Percentiles rank a stretch among this genome's conserved stretches.
Evolutionary conservation across 2,329 filamentous ascomycete species (phyloP).

Genomic region (Ceratocystis eucalypticola): DNA sequence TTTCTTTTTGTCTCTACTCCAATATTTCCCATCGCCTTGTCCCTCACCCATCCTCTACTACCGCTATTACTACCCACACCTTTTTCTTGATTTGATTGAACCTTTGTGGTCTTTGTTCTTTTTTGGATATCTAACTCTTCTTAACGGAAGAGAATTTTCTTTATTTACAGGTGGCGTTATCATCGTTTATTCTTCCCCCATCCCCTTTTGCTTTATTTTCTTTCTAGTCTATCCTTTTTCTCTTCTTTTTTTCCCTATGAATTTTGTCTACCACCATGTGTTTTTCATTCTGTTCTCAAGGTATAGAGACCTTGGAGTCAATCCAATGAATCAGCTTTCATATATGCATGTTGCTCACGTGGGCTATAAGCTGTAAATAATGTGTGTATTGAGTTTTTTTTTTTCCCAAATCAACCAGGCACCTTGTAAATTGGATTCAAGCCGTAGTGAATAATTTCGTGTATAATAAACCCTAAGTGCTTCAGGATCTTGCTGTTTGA

Average conservation of each 20-base stretch:
- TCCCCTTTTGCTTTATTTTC: slow-evolving; percentile 12
- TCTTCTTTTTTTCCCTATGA: slow-evolving; percentile 3
- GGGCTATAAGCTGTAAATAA: not conserved
- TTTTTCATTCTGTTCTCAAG: not conserved
- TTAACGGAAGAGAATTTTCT: slow-evolving; percentile 11
- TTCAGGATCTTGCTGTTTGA: too few relatives aligned
- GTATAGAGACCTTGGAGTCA: not conserved
- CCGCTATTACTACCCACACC: not conserved
- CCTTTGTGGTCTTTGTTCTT: slow-evolving; percentile 11
- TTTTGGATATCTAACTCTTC: slow-evolving; percentile 18
- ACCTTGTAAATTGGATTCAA: too few relatives aligned
- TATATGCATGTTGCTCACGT: not conserved
- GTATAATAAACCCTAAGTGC: too few relatives aligned
- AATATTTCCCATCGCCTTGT: slow-evolving; percentile 1
- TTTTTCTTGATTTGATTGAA: slow-evolving; percentile 4
- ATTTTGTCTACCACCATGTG: not conserved
- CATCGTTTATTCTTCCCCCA: slow-evolving; percentile 2
- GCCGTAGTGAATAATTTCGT: too few relatives aligned
- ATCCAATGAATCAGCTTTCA: not conserved
- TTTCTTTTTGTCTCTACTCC: slow-evolving; percentile 7
- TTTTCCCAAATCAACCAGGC: too few relatives aligned
- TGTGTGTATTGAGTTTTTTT: too few relatives aligned
- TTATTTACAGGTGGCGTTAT: slow-evolving; percentile 18
- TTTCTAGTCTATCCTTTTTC: slow-evolving; percentile 15
- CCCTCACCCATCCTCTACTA: not conserved